Percentiles rank a stretch among this genome's conserved stretches.
phyloP scores from a whole-genome alignment of 2,329 filamentous ascomycete species.

The Pestalotiopsis sp. region DNA sequence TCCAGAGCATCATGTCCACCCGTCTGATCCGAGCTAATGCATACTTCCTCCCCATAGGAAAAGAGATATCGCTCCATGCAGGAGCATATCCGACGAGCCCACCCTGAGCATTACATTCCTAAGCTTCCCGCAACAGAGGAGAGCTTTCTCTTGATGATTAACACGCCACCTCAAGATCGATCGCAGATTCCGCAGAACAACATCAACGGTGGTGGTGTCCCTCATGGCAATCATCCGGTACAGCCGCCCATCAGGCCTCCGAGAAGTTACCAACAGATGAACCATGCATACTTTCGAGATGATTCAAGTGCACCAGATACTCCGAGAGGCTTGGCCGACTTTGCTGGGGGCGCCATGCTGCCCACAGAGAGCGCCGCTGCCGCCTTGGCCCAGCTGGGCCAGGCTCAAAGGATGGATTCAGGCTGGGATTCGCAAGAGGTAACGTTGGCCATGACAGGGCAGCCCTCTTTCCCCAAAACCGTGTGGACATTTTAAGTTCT shows the following conservation, averaged over 20 bases:
- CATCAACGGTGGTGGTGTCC: constrained; percentile 20
- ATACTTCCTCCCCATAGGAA: constrained; percentile 58
- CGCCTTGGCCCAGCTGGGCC: constrained; percentile 80
- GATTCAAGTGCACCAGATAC: constrained; percentile 67
- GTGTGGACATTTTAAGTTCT: constrained; percentile 17
- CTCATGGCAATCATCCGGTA: constrained; percentile 21
- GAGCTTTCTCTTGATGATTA: constrained; percentile 96
- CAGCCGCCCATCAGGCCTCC: constrained; percentile 16
- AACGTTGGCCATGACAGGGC: constrained; percentile 31
- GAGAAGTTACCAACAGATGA: constrained; percentile 9
- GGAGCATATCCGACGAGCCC: constrained; percentile 96
- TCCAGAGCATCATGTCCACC: not conserved
- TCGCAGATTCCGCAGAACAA: constrained; percentile 45
- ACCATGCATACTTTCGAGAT: constrained; percentile 66
- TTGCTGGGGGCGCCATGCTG: constrained; percentile 61
- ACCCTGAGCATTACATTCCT: constrained; percentile 95
- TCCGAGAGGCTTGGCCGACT: constrained; percentile 69
- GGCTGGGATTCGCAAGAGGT: constrained; percentile 80
- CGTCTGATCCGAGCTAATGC: constrained; percentile 17
- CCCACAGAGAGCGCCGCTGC: constrained; percentile 79
- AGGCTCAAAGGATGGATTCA: constrained; percentile 71
- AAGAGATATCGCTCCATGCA: constrained; percentile 98
- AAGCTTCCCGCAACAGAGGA: constrained; percentile 98
- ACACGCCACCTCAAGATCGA: constrained; percentile 76
- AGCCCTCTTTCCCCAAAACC: constrained; percentile 11